Evolutionary conservation across 306 rosid species (phyloP).

Genomic region (Citrullus mucosospermus): DNA sequence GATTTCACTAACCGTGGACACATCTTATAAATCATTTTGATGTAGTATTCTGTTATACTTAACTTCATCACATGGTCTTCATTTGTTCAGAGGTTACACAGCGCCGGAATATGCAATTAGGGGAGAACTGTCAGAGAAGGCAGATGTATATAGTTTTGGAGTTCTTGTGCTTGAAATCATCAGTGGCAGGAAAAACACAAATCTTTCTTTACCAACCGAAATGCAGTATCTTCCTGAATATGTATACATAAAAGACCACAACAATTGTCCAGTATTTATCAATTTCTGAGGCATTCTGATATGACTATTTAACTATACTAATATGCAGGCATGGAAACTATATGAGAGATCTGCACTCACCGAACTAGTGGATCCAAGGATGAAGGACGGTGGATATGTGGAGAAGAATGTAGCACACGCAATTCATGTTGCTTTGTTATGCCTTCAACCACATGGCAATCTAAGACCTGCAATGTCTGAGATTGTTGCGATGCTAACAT

Average conservation of each 20-base stretch:
- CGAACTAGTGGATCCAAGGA: slow-evolving; percentile 49
- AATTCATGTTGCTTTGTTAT: slow-evolving; percentile 56
- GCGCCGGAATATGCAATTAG: slow-evolving; percentile 93
- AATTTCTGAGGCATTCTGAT: not conserved
- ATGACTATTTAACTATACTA: not conserved
- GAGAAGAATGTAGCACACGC: slow-evolving; percentile 56
- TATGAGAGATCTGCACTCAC: slow-evolving; percentile 37
- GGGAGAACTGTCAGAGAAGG: slow-evolving; percentile 83
- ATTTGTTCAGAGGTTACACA: slow-evolving; percentile 56
- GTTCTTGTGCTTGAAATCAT: slow-evolving; percentile 86
- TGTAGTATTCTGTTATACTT: not conserved
- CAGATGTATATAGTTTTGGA: slow-evolving; percentile 87
- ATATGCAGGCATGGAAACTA: slow-evolving; percentile 61
- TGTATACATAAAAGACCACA: slow-evolving; percentile 18
- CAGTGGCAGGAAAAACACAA: slow-evolving; percentile 67
- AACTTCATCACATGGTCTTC: not conserved
- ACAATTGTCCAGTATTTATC: not conserved
- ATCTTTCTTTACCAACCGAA: slow-evolving; percentile 55
- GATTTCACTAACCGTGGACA: not conserved
- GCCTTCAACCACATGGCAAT: slow-evolving; percentile 62
- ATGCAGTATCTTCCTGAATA: slow-evolving; percentile 90
- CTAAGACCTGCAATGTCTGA: slow-evolving; percentile 81
- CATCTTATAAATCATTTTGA: not conserved
- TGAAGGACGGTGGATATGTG: slow-evolving; percentile 33
- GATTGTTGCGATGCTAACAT: slow-evolving; percentile 59